Base-by-base conservation (phyloP, 345 rosid genomes). In the Cardamine resedifolia region DNA sequence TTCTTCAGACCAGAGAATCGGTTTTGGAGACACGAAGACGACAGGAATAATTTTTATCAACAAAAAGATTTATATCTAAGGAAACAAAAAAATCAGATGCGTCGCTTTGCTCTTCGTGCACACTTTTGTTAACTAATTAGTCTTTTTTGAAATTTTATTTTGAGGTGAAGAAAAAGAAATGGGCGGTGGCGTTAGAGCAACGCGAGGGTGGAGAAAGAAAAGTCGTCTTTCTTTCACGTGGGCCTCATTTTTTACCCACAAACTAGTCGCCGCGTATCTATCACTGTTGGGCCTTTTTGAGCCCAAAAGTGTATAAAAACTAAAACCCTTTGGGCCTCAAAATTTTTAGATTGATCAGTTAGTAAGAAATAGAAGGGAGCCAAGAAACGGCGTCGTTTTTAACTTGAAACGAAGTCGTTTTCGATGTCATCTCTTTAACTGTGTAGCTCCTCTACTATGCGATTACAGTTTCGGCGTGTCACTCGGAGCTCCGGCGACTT, bases 151-250 rank as follows among this genome's bases (percentile, higher is more conserved):
- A 64, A 68, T 15, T 43, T 2, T 1, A 9, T 27, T 10, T 62
- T 11, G 9, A 4, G 11, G 26, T 63, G 58, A 34, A 27, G 44
- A 39, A 33, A 36, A 36, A 31, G 1, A 73, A 67, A 56, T 75
- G 53, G 79, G 49, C 65, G 79, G 79, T 76, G 75, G 79, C 79
- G 79, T 76, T 70, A 63, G 34, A 56, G 19, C 66, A 76, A 76
- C 79, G 79, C 79, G 61, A 60, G 8, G 70, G 10, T 28, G 5
- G 26, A 52, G n/a, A 10, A 10, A 27, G 53, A 21, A 21, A 51
- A 15, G 62, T 62, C 55, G 27, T 62, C 53, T 53, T 56, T 44
- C 3, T 28, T 24, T 23, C 1, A 31, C 7, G 14, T 58, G 44
- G 74, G 26, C 23, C 72, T 19, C 49, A n/a, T 8, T n/a, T 21